These are phyloP conservation scores for Diaporthe nobilis DNA, from an alignment of 2,329 filamentous ascomycete species.

Conservation along the genomic window DNA sequence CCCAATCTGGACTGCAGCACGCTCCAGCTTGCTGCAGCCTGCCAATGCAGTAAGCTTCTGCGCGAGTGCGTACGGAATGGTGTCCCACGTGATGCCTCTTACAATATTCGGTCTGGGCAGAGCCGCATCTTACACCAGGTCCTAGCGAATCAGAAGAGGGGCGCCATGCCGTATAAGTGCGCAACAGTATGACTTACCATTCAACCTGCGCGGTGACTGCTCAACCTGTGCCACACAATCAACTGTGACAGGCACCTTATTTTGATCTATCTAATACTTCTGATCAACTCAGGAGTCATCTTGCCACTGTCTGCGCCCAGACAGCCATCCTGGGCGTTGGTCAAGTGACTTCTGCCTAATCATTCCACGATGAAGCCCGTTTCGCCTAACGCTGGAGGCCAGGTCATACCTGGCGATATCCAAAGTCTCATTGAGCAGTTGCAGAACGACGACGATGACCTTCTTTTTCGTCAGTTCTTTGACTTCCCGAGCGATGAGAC, in stretches of 20 bases:
- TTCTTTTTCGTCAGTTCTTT: not conserved
- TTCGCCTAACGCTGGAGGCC: not conserved
- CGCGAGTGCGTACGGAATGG: slow-evolving; percentile 7
- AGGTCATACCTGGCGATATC: slow-evolving; percentile 3
- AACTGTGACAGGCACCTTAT: not conserved
- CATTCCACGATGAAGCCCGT: not conserved
- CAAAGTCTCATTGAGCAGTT: not conserved
- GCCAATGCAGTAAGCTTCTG: not conserved
- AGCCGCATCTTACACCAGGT: slow-evolving; percentile 20
- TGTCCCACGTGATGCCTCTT: not conserved
- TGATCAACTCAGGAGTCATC: slow-evolving; percentile 5
- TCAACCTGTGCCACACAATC: slow-evolving; percentile 7
- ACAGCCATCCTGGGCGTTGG: not conserved
- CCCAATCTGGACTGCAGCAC: not conserved
- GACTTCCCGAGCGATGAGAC: slow-evolving; percentile 1
- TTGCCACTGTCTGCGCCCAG: not conserved
- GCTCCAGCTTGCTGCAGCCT: not conserved
- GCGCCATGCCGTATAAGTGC: not conserved
- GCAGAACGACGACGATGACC: not conserved
- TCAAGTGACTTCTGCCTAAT: slow-evolving; percentile 20
- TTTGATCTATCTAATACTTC: not conserved
- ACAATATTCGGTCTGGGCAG: slow-evolving; percentile 24
- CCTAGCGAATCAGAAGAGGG: slow-evolving; percentile 8
- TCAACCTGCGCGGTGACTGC: not conserved
- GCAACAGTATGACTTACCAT: not conserved